Evolutionary conservation across 2,329 filamentous ascomycete genomes (phyloP), one percentile per base, ranked within the genome.

Genomic region (Cryphonectria carpinicola): DNA sequence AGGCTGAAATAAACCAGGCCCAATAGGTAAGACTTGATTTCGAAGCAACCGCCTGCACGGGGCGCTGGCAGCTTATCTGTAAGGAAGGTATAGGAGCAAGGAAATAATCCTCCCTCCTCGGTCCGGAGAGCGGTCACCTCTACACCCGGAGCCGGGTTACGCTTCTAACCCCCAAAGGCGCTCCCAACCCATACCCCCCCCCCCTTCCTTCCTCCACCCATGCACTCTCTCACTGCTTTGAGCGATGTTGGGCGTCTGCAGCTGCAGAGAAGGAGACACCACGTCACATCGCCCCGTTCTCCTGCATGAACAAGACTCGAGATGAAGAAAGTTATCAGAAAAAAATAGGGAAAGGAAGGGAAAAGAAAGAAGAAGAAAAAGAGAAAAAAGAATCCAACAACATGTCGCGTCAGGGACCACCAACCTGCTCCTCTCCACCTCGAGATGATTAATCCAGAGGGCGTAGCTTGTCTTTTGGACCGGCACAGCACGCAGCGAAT

Each of bases 211-310:
- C 6, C 8, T 22, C 7, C 46, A 7, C 43, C 17, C 43, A n/a
- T 49, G 46, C 46, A 49, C 46, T 49, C 3, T 19, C 17, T 17
- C 22, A n/a, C 43, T 49, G 41, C 41, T 58, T 35, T 19, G 35
- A 39, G 19, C 39, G 61, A 63, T 41, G 37, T 25, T 28, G 17
- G 61, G 61, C 61, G 22, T 43, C 35, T 43, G 61, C 61, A 41
- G 14, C 39, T 25, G 19, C 28, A 65, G 46, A 39, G 46, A 35
- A 56, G 32, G 19, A 65, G 19, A 13, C 58, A 25, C 64, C 64
- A 65, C 46, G 64, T 65, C 64, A 65, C 64, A 54, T 65, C 35
- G 46, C 28, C 64, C 64, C 46, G 61, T 46, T 32, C 14, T 22
- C 61, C 61, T 46, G 61, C 61, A 39, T 64, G 11, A 35, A 39